Percentiles rank a stretch among this genome's conserved stretches.
Evolutionary conservation across 1,284 basidiomycete species (phyloP).

Genomic region (Microbotryum silenes-acaulis): DNA sequence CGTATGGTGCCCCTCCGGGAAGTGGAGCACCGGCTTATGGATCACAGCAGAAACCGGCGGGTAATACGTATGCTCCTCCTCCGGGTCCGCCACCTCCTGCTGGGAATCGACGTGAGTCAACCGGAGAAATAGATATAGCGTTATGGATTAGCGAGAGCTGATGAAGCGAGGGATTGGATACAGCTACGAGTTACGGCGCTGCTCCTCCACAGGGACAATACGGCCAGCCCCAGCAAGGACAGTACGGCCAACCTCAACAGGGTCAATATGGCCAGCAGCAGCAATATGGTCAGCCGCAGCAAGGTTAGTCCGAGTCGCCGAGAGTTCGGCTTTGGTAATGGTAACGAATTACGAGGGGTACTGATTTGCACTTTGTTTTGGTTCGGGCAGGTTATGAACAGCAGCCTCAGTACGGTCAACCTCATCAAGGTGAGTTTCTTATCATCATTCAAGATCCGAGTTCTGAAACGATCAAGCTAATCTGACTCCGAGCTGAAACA

Average conservation of each 20-base stretch:
- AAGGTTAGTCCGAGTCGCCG: neutral
- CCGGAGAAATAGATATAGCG: too few species aligned
- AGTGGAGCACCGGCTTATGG: neutral
- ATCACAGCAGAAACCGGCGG: neutral
- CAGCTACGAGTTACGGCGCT: too few species aligned
- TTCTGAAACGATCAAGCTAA: neutral
- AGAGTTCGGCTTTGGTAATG: too few species aligned
- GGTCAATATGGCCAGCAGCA: slow-evolving; percentile 15
- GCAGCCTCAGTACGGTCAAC: slow-evolving; percentile 17
- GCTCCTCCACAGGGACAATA: neutral
- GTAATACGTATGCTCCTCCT: neutral
- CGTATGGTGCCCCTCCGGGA: neutral
- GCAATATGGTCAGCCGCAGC: slow-evolving; percentile 18
- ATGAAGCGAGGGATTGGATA: too few species aligned
- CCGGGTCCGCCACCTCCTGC: neutral
- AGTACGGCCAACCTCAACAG: slow-evolving; percentile 20
- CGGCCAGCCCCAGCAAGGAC: slow-evolving; percentile 16
- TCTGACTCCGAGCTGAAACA: neutral
- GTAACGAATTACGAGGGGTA: too few species aligned
- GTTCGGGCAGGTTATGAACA: slow-evolving; percentile 22
- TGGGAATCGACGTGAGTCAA: neutral
- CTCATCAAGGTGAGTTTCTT: slow-evolving; percentile 1
- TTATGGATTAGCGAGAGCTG: too few species aligned
- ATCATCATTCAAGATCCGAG: neutral
- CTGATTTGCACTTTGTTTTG: too few species aligned